Evolutionary conservation across 2,329 filamentous ascomycete species (phyloP).

Genomic region (Furcasterigmium sp.): DNA sequence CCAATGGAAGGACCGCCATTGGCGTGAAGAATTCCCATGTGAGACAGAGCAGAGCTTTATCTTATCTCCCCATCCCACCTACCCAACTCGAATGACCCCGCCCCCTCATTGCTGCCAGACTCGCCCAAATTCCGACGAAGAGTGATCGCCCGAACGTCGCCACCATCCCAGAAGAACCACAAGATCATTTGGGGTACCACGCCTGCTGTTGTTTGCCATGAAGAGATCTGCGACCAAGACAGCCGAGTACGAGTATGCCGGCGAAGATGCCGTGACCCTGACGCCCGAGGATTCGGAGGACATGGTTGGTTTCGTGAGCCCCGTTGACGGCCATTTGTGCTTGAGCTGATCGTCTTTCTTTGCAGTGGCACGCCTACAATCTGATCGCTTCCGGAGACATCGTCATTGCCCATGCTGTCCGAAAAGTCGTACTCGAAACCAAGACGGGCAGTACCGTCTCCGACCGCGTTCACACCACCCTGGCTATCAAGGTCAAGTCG

Average conservation of each 20-base stretch:
- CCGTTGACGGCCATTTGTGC: background rate
- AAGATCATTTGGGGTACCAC: no score
- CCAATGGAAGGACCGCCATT: no score
- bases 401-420: constrained; percentile 49
- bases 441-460: constrained; percentile 41
- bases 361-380: constrained; percentile 56
- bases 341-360: background rate
- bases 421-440: constrained; percentile 46
- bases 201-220: no score
- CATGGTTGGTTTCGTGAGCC: constrained; percentile 28
- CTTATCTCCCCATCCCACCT: no score
- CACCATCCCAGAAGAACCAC: no score
- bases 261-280: constrained; percentile 35
- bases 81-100: background rate
- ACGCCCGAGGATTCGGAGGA: constrained; percentile 40
- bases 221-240: constrained; percentile 33
- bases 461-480: constrained; percentile 50
- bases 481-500: constrained; percentile 51
- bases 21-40: no score
- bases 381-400: constrained; percentile 49
- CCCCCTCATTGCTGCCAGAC: no score
- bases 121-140: no score
- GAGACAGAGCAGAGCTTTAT: no score
- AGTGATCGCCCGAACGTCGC: background rate
- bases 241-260: constrained; percentile 23